Base-by-base conservation (phyloP, 192 early-diverging fungal genomes). In the Entomortierella lignicola region DNA sequence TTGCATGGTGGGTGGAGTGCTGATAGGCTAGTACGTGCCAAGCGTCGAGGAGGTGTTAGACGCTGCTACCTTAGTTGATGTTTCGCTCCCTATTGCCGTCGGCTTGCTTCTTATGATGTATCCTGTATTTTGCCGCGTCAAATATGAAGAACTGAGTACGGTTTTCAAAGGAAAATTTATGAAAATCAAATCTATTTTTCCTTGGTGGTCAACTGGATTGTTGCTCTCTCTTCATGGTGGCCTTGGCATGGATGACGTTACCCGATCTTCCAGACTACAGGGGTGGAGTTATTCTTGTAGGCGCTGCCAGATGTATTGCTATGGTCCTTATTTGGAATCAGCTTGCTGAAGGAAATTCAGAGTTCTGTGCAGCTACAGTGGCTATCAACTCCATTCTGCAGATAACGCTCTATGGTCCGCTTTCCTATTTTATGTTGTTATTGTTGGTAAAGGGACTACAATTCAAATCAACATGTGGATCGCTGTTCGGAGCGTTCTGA, bases 311-410 rank as follows among this genome's bases (percentile, higher is more conserved):
- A 23, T 92, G 91, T 80, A 93, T 92, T 70, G 92, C 92, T 39
- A 93, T 94, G 91, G 92, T 94, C 4, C 65, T 94, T 51, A 91
- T 94, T 15, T 93, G 92, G 91, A 91, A 91, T 69, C 68, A 90
- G 31, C 83, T 94, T 6, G 89, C 91, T 30, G 73, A 69, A 10
- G 91, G 92, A 1, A 89, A 94, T 54, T 20, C 77, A 11, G 87
- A 92, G 29, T 92, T 88, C 59, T 91, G 90, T 71, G 91, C 91
- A 1, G 85, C 92, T 42, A 69, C 91, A 1, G 91, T 94, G 30
- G 91, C 91, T 10, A 54, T 93, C 62, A 94, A 94, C 65, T 86
- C 91, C 2, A 44, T 94, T 37, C 60, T 93, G 25, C 91, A 92
- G 61, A 85, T 94, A 48, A 60, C 84, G 11, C 66, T 94, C 7